Conservation (phyloP, 345 rosid genomes). For the Gossypium rotundifolium region DNA sequence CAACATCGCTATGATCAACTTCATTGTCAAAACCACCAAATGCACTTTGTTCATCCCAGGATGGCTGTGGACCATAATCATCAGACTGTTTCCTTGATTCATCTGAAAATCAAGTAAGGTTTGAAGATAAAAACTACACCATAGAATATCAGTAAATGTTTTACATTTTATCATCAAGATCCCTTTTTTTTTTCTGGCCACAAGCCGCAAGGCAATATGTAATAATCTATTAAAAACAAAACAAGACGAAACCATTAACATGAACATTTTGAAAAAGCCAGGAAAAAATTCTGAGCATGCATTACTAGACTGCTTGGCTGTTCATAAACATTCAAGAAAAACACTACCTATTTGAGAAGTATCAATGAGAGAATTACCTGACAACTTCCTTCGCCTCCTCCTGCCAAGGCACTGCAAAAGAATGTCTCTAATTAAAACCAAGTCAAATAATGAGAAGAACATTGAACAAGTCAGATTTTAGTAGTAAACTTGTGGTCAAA, state of each 20-base stretch:
- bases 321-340: neutral
- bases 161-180: neutral
- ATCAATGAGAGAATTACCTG: conserved; percentile 41
- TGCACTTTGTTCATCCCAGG: conserved; percentile 54
- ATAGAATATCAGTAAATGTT: neutral
- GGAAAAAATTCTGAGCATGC: neutral
- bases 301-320: conserved; percentile 1
- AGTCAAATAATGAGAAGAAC: neutral
- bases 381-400: conserved; percentile 45
- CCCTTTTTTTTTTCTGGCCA: neutral
- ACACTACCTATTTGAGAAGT: neutral
- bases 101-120: conserved; percentile 37
- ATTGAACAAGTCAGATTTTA: neutral
- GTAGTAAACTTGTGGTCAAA: conserved; percentile 2
- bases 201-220: neutral
- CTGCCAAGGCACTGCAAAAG: conserved; percentile 73
- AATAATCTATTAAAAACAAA: neutral
- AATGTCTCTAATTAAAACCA: conserved; percentile 25
- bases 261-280: neutral
- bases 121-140: neutral
- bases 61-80: conserved; percentile 44
- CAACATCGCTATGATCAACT: conserved; percentile 54
- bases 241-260: neutral
- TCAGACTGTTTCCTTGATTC: conserved; percentile 38
- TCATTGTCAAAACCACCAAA: conserved; percentile 54